Conservation (phyloP, 371 early-diverging fungal genomes). For the Mucor irregularis region DNA sequence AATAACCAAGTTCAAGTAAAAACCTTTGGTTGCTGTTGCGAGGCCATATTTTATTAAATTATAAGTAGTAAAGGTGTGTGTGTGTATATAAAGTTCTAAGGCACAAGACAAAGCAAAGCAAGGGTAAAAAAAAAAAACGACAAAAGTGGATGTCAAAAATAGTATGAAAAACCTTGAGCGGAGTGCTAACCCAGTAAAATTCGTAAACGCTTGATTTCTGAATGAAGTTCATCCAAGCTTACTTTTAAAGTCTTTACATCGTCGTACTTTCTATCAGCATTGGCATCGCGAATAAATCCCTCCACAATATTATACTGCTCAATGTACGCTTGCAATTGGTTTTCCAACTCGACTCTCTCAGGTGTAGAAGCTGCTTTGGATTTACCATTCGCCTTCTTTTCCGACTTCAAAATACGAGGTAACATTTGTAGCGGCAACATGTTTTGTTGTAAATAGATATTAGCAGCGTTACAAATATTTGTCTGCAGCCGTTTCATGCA, state of each 20-base stretch:
- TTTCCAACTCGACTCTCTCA: constrained; percentile 40
- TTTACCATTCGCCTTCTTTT: constrained; percentile 11
- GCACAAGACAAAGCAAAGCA: too few species aligned
- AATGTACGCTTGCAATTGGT: constrained; percentile 66
- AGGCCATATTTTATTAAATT: too few species aligned
- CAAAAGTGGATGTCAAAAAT: background rate
- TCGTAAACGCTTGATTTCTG: constrained; percentile 59
- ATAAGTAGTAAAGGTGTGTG: too few species aligned
- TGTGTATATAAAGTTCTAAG: too few species aligned
- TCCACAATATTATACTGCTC: constrained; percentile 71
- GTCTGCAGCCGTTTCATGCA: constrained; percentile 64
- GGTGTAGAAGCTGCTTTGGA: constrained; percentile 1
- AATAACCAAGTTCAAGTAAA: background rate
- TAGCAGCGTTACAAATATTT: constrained; percentile 70
- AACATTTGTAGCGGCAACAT: constrained; percentile 89
- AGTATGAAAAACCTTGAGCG: background rate
- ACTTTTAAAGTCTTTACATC: constrained; percentile 75
- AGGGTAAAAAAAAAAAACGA: background rate
- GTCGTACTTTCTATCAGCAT: constrained; percentile 75
- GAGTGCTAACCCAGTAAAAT: background rate
- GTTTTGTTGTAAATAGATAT: constrained; percentile 79
- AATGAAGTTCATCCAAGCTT: constrained; percentile 72
- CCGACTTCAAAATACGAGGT: constrained; percentile 61
- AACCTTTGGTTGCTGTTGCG: too few species aligned
- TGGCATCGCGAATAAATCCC: constrained; percentile 75